Conservation (phyloP, 208 protist species). For the Leishmania braziliensis region DNA sequence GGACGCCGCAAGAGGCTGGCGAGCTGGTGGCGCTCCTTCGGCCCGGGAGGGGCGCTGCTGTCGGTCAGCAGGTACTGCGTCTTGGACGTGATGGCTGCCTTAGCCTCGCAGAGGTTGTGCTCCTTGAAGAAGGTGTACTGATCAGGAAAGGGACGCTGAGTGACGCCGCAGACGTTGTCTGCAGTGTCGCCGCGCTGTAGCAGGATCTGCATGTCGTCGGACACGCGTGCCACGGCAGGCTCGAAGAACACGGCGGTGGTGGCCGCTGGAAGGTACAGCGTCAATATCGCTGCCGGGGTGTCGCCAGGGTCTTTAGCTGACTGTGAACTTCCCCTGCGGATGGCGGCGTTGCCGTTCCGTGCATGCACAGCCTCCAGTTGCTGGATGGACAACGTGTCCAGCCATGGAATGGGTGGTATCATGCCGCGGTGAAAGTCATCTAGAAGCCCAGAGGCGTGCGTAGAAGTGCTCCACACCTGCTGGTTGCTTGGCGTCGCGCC, state of each 20-base stretch:
- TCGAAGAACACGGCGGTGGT: conserved; percentile 39
- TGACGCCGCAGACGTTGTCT: conserved; percentile 4
- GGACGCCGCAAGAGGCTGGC: conserved; percentile 50
- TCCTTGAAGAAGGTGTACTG: conserved; percentile 46
- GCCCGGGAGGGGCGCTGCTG: conserved; percentile 55
- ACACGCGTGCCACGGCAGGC: conserved; percentile 12
- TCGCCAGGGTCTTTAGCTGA: neutral
- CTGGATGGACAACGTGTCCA: conserved; percentile 69
- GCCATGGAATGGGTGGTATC: conserved; percentile 69
- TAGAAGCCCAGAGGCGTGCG: conserved; percentile 17
- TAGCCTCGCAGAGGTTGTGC: conserved; percentile 73
- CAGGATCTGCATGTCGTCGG: conserved; percentile 3
- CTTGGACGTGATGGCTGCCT: conserved; percentile 56
- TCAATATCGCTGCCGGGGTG: conserved; percentile 19
- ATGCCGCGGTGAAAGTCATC: conserved; percentile 34
- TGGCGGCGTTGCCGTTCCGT: neutral
- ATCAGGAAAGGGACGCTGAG: conserved; percentile 36
- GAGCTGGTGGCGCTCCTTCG: conserved; percentile 69
- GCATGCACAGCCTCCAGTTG: conserved; percentile 34
- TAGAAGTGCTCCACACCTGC: neutral
- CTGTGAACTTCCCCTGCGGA: neutral
- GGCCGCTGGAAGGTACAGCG: conserved; percentile 49
- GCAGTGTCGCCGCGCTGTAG: neutral
- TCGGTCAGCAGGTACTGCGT: conserved; percentile 62
- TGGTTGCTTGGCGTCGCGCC: neutral